Evolutionary conservation across 2,329 filamentous ascomycete species (phyloP).

Genomic region (Fusarium setosum): DNA sequence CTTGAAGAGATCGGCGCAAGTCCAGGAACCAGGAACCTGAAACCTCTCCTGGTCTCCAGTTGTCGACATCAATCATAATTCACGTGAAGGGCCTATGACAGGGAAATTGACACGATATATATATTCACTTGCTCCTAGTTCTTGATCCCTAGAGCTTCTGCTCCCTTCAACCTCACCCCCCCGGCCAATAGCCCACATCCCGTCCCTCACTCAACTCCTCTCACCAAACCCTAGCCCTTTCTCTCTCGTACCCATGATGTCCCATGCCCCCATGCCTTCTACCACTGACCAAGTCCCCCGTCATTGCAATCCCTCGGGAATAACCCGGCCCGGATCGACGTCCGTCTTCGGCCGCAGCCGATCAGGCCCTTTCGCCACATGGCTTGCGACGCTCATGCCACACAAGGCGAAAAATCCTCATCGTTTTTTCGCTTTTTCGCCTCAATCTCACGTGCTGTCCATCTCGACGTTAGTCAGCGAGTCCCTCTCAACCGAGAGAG

Average conservation of each 20-base stretch:
- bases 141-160: no score
- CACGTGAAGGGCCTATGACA: no score
- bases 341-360: constrained; percentile 12
- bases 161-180: not conserved
- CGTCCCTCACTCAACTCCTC: not conserved
- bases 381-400: not conserved
- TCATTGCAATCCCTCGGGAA: not conserved
- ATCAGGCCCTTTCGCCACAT: constrained; percentile 18
- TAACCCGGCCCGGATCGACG: constrained; percentile 2
- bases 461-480: constrained; percentile 3
- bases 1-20: not conserved
- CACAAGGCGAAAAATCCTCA: not conserved
- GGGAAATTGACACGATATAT: no score
- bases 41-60: not conserved
- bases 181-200: not conserved
- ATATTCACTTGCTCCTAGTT: not conserved
- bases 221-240: not conserved
- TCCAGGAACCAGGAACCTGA: not conserved
- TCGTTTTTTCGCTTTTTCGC: not conserved
- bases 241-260: not conserved
- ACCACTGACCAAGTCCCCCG: not conserved
- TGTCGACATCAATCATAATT: not conserved
- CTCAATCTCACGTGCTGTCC: constrained; percentile 17
- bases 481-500: not conserved
- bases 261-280: not conserved